Percentiles rank a stretch among this genome's conserved stretches.
Evolutionary conservation across 2,329 filamentous ascomycete genomes (phyloP).

Genomic region (Colletotrichum echinochloae): DNA sequence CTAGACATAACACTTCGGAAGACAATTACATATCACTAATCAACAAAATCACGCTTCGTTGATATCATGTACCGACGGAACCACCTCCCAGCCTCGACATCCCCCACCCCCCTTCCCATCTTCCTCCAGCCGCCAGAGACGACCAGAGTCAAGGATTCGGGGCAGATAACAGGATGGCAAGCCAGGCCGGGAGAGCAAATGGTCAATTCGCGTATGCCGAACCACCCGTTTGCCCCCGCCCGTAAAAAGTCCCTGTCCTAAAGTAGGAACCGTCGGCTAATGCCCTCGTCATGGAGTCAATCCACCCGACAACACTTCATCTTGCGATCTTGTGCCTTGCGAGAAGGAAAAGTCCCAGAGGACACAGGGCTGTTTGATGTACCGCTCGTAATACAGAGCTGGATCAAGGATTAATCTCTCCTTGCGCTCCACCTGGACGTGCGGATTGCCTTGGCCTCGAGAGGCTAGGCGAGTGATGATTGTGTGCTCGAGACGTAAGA

Average conservation of each 20-base stretch:
- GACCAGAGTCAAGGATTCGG: constrained; percentile 38
- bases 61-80: constrained; percentile 57
- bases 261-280: constrained; percentile 44
- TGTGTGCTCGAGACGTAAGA: constrained; percentile 3
- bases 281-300: constrained; percentile 27
- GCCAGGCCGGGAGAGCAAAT: constrained; percentile 56
- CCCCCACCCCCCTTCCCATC: constrained; percentile 45
- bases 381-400: constrained; percentile 83
- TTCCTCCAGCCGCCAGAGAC: constrained; percentile 31
- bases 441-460: constrained; percentile 58
- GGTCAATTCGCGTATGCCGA: constrained; percentile 54
- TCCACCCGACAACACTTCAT: constrained; percentile 41
- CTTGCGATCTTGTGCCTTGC: constrained; percentile 40
- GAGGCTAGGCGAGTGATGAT: constrained; percentile 6
- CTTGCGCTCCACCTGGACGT: constrained; percentile 82
- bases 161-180: constrained; percentile 53
- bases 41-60: constrained; percentile 1
- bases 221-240: constrained; percentile 49
- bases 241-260: constrained; percentile 47
- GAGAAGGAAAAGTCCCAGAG: constrained; percentile 32
- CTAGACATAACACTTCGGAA: background rate
- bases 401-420: constrained; percentile 77
- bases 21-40: background rate
- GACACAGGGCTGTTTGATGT: constrained; percentile 58
- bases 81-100: constrained; percentile 51